Base-by-base conservation (phyloP, 345 rosid species). In the Anacardium occidentale region DNA sequence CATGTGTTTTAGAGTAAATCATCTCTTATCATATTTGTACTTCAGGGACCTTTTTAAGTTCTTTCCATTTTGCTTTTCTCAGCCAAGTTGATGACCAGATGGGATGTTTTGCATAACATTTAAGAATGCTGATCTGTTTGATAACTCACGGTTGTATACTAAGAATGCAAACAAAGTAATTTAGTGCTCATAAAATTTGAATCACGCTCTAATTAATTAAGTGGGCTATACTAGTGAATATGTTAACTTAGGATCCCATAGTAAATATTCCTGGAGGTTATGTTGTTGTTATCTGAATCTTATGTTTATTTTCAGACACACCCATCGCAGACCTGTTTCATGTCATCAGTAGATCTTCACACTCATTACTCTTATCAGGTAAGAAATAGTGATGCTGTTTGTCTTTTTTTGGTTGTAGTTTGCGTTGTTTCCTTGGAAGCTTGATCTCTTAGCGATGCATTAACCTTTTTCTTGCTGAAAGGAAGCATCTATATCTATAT, bases 311-410 rank as follows among this genome's bases (percentile, higher is more conserved):
- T 82, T 74, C 92, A 95, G 99, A 95, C 99, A 18, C 98, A 95
- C 75, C 99, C 99, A 56, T 81, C 98, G 1, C 98, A 95, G 78
- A 91, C 96, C 64, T 95, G 96, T 82, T 95, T 95, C 86, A 95
- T 92, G 99, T 95, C 99, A 59, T 95, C 99, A 7, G 97, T 95
- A 66, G 99, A 92, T 86, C 89, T 95, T 75, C 99, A 95, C 75
- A 95, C 98, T 20, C 99, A 95, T 80, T 95, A 95, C 86, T 95
- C 98, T 0, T 95, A 95, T 74, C 99, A 95, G 96, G 98, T 95
- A 83, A 68, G 44, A 37, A 37, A 20, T 32, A 55, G 37, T 25
- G 62, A 55, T 68, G 52, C 77, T 21, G 15, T 14, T 29, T 44
- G 4, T 68, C 20, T 66, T 10, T 21, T 52, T 48, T 22, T 55